phyloP scores from a whole-genome alignment of 2,329 filamentous ascomycete genomes.

The Microdochium bolleyi region DNA sequence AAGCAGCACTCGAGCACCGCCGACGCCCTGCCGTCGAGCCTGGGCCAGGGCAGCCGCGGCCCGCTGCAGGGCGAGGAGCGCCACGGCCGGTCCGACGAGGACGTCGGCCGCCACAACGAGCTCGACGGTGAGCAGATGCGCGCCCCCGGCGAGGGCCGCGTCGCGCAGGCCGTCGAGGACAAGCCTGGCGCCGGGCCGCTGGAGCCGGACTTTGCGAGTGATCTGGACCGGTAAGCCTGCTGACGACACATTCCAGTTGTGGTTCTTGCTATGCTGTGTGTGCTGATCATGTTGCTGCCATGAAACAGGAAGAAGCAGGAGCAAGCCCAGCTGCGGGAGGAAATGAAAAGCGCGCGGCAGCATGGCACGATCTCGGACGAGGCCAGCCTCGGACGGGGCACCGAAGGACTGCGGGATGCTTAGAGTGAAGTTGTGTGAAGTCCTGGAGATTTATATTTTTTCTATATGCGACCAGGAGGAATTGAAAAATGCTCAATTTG shows the following conservation, averaged over 20 bases:
- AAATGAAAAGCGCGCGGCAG: constrained; percentile 15
- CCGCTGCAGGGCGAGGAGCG: constrained; percentile 14
- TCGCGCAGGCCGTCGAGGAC: constrained; percentile 14
- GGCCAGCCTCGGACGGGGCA: constrained; percentile 2
- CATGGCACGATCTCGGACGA: constrained; percentile 13
- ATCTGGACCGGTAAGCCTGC: constrained; percentile 18
- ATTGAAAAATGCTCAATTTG: too few species aligned
- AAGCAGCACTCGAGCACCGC: constrained; percentile 4
- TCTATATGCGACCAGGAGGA: too few species aligned
- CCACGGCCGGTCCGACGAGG: constrained; percentile 10
- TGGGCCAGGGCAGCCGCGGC: constrained; percentile 14
- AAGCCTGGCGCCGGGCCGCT: constrained; percentile 17
- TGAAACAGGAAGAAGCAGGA: constrained; percentile 18
- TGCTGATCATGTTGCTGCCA: neutral
- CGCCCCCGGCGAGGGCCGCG: constrained; percentile 16
- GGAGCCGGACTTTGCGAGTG: constrained; percentile 19
- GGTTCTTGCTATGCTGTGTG: neutral
- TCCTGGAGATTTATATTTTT: too few species aligned
- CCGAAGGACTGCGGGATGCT: neutral
- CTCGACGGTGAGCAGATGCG: constrained; percentile 21
- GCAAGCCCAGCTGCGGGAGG: constrained; percentile 7
- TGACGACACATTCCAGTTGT: neutral
- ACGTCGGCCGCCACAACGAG: constrained; percentile 12
- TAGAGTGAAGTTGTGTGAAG: too few species aligned
- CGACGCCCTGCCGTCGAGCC: constrained; percentile 15